Percentiles rank a stretch among this genome's conserved stretches.
Evolutionary conservation across 139 green algal genomes (phyloP).

Genomic region (Picocystis salinarum): DNA sequence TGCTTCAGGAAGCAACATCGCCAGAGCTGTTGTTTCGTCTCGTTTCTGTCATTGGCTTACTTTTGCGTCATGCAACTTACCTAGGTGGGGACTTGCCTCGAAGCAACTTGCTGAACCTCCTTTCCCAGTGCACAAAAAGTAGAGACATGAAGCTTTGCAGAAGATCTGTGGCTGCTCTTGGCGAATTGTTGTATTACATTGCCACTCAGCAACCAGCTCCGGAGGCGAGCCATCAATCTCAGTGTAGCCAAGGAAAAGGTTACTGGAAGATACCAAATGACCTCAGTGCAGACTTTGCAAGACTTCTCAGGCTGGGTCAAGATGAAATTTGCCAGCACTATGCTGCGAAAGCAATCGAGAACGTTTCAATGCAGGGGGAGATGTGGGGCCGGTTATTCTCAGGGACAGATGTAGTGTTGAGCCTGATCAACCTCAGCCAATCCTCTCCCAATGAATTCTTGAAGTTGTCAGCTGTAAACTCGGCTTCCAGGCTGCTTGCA

Average conservation of each 20-base stretch:
- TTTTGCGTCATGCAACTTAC: constrained; percentile 74
- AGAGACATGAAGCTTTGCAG: too few species aligned
- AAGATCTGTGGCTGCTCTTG: constrained; percentile 70
- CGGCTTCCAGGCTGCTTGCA: not conserved
- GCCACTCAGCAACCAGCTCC: constrained; percentile 48
- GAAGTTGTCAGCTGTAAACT: constrained; percentile 1
- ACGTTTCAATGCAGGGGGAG: constrained; percentile 59
- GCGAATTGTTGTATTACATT: constrained; percentile 89
- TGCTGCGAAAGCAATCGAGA: constrained; percentile 84
- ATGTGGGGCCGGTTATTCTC: constrained; percentile 48
- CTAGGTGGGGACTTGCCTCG: constrained; percentile 46
- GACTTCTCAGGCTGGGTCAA: constrained; percentile 46
- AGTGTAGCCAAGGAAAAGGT: too few species aligned
- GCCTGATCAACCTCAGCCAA: constrained; percentile 14
- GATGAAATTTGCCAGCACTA: constrained; percentile 79
- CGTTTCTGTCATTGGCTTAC: constrained; percentile 31
- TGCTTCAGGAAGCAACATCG: constrained; percentile 29
- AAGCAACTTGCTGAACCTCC: constrained; percentile 43
- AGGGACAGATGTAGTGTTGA: constrained; percentile 13
- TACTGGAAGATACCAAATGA: constrained; percentile 9
- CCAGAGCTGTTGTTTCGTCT: constrained; percentile 35
- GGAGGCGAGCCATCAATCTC: too few species aligned
- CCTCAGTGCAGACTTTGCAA: constrained; percentile 6
- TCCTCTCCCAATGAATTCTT: constrained; percentile 3
- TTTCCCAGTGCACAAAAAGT: constrained; percentile 53